Conservation (phyloP, 768 basidiomycete species). For the Leccinum disarticulatum region DNA sequence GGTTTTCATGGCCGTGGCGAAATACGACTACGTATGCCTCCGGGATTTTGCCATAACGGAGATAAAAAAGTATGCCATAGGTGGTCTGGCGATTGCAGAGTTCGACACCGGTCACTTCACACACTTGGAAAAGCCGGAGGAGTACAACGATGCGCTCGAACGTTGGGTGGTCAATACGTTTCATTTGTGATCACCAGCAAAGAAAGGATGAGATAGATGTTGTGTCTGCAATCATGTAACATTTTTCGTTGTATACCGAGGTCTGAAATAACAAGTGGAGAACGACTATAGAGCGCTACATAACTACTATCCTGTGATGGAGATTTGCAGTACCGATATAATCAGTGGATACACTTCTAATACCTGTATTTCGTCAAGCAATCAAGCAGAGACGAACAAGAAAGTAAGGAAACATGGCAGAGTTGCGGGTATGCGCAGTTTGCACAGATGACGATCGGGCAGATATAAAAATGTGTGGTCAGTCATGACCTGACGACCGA, state of each 20-base stretch:
- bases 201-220: conserved; percentile 1
- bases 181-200: conserved; percentile 4
- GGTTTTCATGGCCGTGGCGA: conserved; percentile 38
- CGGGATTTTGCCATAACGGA: conserved; percentile 21
- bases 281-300: background rate
- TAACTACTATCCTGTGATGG: background rate
- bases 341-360: conserved; percentile 19
- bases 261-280: background rate
- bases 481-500: conserved; percentile 74
- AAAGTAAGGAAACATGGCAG: background rate
- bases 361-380: conserved; percentile 27
- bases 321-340: conserved; percentile 7
- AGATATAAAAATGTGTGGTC: conserved; percentile 8
- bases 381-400: background rate
- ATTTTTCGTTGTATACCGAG: background rate
- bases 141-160: conserved; percentile 36
- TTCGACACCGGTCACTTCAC: conserved; percentile 42
- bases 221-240: conserved; percentile 1
- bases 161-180: conserved; percentile 32
- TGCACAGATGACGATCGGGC: background rate
- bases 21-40: conserved; percentile 36
- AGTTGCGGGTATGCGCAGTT: conserved; percentile 6
- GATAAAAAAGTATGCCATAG: conserved; percentile 30
- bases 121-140: conserved; percentile 33
- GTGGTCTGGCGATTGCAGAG: conserved; percentile 30